Base-by-base conservation (phyloP, 1,284 basidiomycete species). In the Vanrija sp. region DNA sequence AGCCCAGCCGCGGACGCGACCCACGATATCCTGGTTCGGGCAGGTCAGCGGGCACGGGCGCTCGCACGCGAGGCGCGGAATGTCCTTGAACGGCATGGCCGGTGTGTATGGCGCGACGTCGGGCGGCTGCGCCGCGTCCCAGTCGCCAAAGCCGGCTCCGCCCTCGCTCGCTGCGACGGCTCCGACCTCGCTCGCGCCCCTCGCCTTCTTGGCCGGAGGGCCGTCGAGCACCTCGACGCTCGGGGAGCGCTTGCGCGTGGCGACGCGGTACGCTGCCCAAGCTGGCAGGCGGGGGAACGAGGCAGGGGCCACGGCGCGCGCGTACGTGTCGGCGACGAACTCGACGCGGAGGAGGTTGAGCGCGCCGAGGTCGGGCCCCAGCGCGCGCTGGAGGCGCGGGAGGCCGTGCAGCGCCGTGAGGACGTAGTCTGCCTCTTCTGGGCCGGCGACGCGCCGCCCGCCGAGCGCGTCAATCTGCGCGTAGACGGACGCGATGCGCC, bases 11-110 rank as follows among this genome's bases (percentile, higher is more conserved):
- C n/a, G 16, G 12, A 19, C 25, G 12, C n/a, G 12, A 67, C 72
- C 56, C 47, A 72, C 74, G 6, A 76, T 71, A 57, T 76, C 73
- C 52, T 76, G 73, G 57, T 76, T 76, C 16, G 65, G 48, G 46
- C 75, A 75, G 1, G 57, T 49, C 2, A 76, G 56, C 0, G 73
- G 75, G 53, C 67, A 66, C 9, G 68, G 61, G 24, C 75, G 55
- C 48, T 63, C 47, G 2, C 69, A 59, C 25, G 69, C 69, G 12
- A 61, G 46, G 23, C 63, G 59, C 5, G 72, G 72, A 9, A 75
- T 73, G 42, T 67, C 64, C 41, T 57, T 49, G 1, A 76, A 57
- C 10, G 45, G 45, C 8, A 72, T 59, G 49, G 71, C 67, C 3
- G 52, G 58, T 1, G 59, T 55, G 19, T 63, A 65, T 1, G 62